These are phyloP conservation scores for Phytopythium mirpurense DNA, from an alignment of 352 stramenopile genomes.

Conservation along the genomic window DNA sequence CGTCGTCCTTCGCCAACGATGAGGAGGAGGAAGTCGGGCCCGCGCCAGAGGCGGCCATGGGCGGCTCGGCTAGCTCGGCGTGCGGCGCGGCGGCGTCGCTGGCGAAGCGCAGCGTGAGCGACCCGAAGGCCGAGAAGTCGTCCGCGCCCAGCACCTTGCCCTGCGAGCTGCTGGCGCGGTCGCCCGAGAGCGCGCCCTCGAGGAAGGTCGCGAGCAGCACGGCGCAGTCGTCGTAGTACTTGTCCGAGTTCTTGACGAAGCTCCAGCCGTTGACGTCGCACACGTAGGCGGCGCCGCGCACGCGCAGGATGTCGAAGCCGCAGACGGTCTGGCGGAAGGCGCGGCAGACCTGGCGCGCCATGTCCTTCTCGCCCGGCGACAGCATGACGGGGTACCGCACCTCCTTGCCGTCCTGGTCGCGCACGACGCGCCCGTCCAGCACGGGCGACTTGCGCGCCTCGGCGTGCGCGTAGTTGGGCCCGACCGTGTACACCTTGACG, in stretches of 20 bases:
- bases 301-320: slow-evolving; percentile 98
- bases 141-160: slow-evolving; percentile 48
- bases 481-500: slow-evolving; percentile 99
- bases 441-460: slow-evolving; percentile 99
- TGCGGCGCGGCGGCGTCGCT: slow-evolving; percentile 31
- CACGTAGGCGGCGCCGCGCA: slow-evolving; percentile 91
- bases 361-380: slow-evolving; percentile 97
- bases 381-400: slow-evolving; percentile 99
- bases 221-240: slow-evolving; percentile 99
- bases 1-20: slow-evolving; percentile 20
- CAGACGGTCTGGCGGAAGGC: slow-evolving; percentile 93
- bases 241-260: slow-evolving; percentile 99
- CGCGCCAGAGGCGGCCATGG: slow-evolving; percentile 17
- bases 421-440: slow-evolving; percentile 97
- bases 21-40: neutral
- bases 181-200: slow-evolving; percentile 43
- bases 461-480: slow-evolving; percentile 97
- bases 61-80: slow-evolving; percentile 58
- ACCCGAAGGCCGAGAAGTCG: slow-evolving; percentile 43
- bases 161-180: slow-evolving; percentile 11
- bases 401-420: slow-evolving; percentile 97
- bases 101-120: slow-evolving; percentile 55
- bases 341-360: slow-evolving; percentile 88
- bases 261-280: slow-evolving; percentile 99
- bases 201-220: slow-evolving; percentile 89